These are phyloP conservation scores for Lachnellula occidentalis DNA, from an alignment of 2,329 filamentous ascomycete species.

Conservation along the genomic window DNA sequence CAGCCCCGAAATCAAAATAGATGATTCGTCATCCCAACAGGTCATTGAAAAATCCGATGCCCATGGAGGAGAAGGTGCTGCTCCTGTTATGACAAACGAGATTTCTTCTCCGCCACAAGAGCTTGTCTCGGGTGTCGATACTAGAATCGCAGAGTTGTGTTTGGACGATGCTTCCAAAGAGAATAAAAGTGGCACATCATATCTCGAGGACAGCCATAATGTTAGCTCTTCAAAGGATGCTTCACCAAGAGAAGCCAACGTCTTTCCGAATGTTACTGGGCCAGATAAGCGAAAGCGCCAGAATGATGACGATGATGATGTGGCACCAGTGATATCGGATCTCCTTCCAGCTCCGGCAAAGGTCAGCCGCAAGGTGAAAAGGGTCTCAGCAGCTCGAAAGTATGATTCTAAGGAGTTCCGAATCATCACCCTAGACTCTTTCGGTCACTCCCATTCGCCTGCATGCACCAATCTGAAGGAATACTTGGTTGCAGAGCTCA, in stretches of 20 bases:
- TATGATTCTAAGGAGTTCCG: slow-evolving; percentile 52
- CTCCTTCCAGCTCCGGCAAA: slow-evolving; percentile 21
- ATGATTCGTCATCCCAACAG: not conserved
- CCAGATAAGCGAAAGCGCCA: slow-evolving; percentile 12
- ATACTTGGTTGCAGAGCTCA: slow-evolving; percentile 71
- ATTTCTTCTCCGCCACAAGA: not conserved
- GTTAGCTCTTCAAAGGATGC: not conserved
- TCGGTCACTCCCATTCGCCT: slow-evolving; percentile 57
- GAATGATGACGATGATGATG: slow-evolving; percentile 2
- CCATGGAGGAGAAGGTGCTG: not conserved
- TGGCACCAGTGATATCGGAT: slow-evolving; percentile 6
- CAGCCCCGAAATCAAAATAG: slow-evolving; percentile 15
- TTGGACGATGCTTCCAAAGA: slow-evolving; percentile 7
- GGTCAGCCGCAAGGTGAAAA: slow-evolving; percentile 23
- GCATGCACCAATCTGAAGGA: slow-evolving; percentile 66
- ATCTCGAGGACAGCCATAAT: not conserved
- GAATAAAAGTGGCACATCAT: not conserved
- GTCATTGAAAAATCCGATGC: not conserved
- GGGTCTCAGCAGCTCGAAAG: slow-evolving; percentile 32
- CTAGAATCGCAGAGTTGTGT: slow-evolving; percentile 9
- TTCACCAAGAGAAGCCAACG: not conserved
- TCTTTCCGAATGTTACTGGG: not conserved
- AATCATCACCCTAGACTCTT: slow-evolving; percentile 84
- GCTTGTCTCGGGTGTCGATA: slow-evolving; percentile 1
- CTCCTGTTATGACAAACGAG: not conserved